Evolutionary conservation across 2,329 filamentous ascomycete genomes (phyloP).

Genomic region (Orbilia quercus): DNA sequence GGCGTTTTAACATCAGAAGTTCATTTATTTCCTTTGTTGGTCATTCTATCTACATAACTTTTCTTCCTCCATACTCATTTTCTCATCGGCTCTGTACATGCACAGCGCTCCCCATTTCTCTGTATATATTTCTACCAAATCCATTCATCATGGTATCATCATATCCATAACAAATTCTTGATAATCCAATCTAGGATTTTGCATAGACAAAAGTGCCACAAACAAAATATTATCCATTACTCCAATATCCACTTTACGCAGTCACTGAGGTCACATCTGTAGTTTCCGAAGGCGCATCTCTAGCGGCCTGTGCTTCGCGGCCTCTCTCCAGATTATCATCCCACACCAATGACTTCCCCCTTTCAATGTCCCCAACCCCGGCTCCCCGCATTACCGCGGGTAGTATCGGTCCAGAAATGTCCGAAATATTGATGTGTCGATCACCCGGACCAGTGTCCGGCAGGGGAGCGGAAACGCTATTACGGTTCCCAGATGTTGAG

Average conservation of each 20-base stretch:
- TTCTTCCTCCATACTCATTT: background rate
- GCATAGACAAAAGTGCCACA: too few species aligned
- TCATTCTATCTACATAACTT: conserved; percentile 40
- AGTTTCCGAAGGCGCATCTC: too few species aligned
- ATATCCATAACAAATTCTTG: too few species aligned
- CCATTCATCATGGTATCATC: background rate
- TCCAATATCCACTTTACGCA: background rate
- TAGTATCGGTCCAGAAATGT: conserved; percentile 29
- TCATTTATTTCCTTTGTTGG: conserved; percentile 14
- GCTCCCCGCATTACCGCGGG: background rate
- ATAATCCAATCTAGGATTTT: too few species aligned
- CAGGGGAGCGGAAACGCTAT: conserved; percentile 17
- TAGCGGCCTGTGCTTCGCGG: conserved; percentile 9
- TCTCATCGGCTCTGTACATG: conserved; percentile 20
- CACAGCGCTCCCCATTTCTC: background rate
- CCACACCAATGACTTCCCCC: conserved; percentile 37
- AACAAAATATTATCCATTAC: too few species aligned
- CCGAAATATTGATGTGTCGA: conserved; percentile 7
- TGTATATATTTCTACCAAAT: conserved; percentile 11
- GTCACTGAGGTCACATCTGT: background rate
- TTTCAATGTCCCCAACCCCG: conserved; percentile 7
- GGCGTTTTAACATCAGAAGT: conserved; percentile 36
- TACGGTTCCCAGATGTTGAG: conserved; percentile 25
- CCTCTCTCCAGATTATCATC: conserved; percentile 49
- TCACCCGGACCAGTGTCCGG: conserved; percentile 13